Evolutionary conservation across 371 early-diverging fungal species (phyloP).

Genomic region (Furculomyces boomerangus): DNA sequence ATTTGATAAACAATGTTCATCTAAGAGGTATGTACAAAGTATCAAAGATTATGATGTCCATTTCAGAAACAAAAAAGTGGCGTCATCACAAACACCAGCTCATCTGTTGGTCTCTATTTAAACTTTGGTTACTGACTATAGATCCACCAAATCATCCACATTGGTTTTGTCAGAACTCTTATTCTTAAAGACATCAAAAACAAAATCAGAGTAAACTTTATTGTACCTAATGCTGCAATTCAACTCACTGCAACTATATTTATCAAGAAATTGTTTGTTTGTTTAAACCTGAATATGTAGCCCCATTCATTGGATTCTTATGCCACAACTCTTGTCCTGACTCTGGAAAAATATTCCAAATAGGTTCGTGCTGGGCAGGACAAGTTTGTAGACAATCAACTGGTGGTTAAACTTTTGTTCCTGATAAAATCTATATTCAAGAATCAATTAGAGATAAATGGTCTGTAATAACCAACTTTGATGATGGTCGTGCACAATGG

Average conservation of each 20-base stretch:
- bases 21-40: conserved; percentile 50
- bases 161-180: conserved; percentile 51
- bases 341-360: conserved; percentile 49
- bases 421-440: conserved; percentile 33
- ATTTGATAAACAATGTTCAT: conserved; percentile 45
- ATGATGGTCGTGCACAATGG: conserved; percentile 68
- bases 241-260: conserved; percentile 61
- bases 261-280: conserved; percentile 61
- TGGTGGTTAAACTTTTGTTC: conserved; percentile 48
- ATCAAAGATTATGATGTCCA: conserved; percentile 51
- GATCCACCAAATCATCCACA: conserved; percentile 54
- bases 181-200: conserved; percentile 48
- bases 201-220: conserved; percentile 49
- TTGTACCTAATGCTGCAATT: conserved; percentile 65
- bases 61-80: conserved; percentile 56
- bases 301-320: conserved; percentile 51
- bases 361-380: conserved; percentile 54
- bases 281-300: conserved; percentile 61
- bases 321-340: conserved; percentile 33
- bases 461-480: conserved; percentile 44
- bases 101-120: conserved; percentile 95
- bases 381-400: conserved; percentile 49
- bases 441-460: conserved; percentile 35
- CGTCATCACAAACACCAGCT: conserved; percentile 55
- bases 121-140: conserved; percentile 99